Evolutionary conservation across 139 green algal genomes (phyloP).

Genomic region (Chlorella sp.): DNA sequence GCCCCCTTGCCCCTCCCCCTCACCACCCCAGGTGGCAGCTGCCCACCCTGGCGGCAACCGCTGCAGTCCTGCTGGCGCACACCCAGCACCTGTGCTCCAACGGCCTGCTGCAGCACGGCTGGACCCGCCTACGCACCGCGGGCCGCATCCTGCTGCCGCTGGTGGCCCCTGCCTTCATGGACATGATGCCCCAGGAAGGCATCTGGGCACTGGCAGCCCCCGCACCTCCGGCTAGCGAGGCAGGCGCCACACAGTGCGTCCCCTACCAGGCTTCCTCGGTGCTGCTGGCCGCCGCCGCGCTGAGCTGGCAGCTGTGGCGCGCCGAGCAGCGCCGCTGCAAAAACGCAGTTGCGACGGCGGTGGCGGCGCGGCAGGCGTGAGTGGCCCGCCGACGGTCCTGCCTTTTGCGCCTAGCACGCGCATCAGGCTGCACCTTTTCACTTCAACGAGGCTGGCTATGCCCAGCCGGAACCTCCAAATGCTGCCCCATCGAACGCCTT

Average conservation of each 20-base stretch:
- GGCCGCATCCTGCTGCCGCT: constrained; percentile 6
- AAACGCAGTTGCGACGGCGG: background rate
- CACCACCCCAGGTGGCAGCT: background rate
- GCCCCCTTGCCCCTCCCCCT: background rate
- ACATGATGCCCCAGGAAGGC: background rate
- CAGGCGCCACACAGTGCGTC: background rate
- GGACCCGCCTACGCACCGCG: background rate
- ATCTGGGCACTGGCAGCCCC: background rate
- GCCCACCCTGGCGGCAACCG: background rate
- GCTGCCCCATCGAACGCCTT: too few relatives aligned
- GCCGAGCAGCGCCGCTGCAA: background rate
- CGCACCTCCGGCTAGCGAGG: background rate
- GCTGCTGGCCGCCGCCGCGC: background rate
- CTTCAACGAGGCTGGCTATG: too few relatives aligned
- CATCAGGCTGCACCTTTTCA: too few relatives aligned
- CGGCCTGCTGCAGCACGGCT: constrained; percentile 30
- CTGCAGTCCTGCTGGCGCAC: background rate
- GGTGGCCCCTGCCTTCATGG: background rate
- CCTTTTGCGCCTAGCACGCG: too few relatives aligned
- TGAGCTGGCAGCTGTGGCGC: background rate
- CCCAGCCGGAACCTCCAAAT: too few relatives aligned
- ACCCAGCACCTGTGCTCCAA: background rate
- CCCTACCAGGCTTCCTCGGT: background rate
- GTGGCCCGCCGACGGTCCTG: background rate
- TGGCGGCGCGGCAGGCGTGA: background rate